These are phyloP conservation scores for Odontarrhena argentea DNA, from an alignment of 345 rosid genomes.

Conservation along the genomic window DNA sequence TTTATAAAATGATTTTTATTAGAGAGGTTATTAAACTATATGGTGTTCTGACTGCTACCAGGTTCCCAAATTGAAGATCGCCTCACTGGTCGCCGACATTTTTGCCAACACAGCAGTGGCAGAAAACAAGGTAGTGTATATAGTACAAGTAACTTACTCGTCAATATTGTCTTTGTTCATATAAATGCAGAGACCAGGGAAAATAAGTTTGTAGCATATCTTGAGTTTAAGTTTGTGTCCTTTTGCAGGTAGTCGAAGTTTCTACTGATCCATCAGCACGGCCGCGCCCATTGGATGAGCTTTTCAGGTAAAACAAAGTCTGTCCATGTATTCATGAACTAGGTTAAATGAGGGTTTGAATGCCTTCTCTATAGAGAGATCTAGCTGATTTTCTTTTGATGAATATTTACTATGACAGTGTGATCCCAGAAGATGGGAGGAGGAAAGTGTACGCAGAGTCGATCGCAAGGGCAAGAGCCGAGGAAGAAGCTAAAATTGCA, in stretches of 20 bases:
- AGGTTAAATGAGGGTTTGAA: not conserved
- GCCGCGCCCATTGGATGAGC: constrained; percentile 61
- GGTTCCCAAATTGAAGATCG: constrained; percentile 82
- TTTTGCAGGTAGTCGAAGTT: constrained; percentile 75
- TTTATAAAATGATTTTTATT: not conserved
- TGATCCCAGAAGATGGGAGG: constrained; percentile 85
- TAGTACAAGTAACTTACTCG: constrained; percentile 12
- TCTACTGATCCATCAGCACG: constrained; percentile 78
- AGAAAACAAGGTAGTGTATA: constrained; percentile 75
- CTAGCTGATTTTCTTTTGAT: constrained; percentile 1
- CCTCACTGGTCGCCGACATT: constrained; percentile 79
- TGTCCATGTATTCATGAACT: not conserved
- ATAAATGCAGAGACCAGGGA: not conserved
- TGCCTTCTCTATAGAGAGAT: not conserved
- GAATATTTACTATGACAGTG: constrained; percentile 44
- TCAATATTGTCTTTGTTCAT: not conserved
- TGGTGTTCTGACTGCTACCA: constrained; percentile 28
- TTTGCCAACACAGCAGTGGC: constrained; percentile 82
- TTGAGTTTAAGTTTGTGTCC: no score
- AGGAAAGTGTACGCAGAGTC: constrained; percentile 71
- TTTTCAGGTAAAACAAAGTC: constrained; percentile 64
- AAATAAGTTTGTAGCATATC: no score
- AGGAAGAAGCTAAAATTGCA: constrained; percentile 62
- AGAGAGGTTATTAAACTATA: constrained; percentile 18
- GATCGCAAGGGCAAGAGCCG: constrained; percentile 62